Percentiles rank a stretch among this genome's conserved stretches.
phyloP scores from a whole-genome alignment of 2,329 filamentous ascomycete species.

The Botrytis aclada region DNA sequence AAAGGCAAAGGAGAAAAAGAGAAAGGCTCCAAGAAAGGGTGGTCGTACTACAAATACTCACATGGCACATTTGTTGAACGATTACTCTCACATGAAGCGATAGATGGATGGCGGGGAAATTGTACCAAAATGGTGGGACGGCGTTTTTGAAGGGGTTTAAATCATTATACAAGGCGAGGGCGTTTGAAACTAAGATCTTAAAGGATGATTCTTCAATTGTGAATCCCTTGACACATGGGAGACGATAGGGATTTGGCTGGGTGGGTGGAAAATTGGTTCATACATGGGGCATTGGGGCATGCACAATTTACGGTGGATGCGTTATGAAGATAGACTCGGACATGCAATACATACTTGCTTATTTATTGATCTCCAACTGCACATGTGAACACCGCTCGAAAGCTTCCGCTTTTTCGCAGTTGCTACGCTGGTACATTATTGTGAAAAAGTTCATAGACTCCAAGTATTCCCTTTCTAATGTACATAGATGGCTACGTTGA shows the following conservation, averaged over 20 bases:
- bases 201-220: neutral
- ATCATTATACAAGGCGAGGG: neutral
- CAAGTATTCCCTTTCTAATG: neutral
- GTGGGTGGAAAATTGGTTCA: neutral
- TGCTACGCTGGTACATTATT: neutral
- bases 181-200: neutral
- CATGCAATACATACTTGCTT: neutral
- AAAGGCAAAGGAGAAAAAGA: constrained; percentile 41
- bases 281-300: neutral
- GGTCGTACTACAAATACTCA: constrained; percentile 39
- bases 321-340: neutral
- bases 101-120: neutral
- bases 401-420: neutral
- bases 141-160: neutral
- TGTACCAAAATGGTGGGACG: constrained; percentile 7
- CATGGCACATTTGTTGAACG: constrained; percentile 38
- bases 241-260: neutral
- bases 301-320: neutral
- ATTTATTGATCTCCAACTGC: neutral
- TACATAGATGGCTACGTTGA: neutral
- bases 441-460: neutral
- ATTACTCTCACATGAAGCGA: constrained; percentile 35
- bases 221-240: neutral
- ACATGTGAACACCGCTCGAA: neutral
- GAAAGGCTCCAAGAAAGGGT: constrained; percentile 37